Percentiles rank a stretch among this genome's conserved stretches.
phyloP scores from a whole-genome alignment of 352 stramenopile species.

The Phytophthora pseudosyringae region DNA sequence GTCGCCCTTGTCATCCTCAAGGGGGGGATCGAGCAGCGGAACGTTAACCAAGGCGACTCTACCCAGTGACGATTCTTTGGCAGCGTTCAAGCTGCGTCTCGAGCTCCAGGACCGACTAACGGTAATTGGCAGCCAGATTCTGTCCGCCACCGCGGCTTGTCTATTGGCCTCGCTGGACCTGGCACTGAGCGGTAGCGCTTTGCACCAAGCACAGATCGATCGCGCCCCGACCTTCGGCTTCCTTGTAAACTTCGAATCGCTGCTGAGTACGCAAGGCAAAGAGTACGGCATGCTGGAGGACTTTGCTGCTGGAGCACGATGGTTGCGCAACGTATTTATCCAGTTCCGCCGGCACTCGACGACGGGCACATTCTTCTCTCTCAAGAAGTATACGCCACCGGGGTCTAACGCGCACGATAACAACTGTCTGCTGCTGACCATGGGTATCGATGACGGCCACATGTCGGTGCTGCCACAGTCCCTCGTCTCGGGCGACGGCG shows the following conservation, averaged over 20 bases:
- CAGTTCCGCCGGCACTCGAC: slow-evolving; percentile 66
- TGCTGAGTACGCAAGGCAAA: slow-evolving; percentile 93
- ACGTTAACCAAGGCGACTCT: slow-evolving; percentile 23
- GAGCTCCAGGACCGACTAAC: slow-evolving; percentile 76
- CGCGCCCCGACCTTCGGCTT: slow-evolving; percentile 66
- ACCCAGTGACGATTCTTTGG: slow-evolving; percentile 47
- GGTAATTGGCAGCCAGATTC: slow-evolving; percentile 76
- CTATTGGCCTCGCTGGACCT: slow-evolving; percentile 74
- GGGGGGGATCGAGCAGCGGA: slow-evolving; percentile 5
- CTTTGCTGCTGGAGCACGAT: slow-evolving; percentile 82
- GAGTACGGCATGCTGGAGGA: slow-evolving; percentile 96
- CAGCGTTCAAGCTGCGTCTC: slow-evolving; percentile 67
- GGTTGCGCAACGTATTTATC: slow-evolving; percentile 81
- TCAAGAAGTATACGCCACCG: slow-evolving; percentile 65
- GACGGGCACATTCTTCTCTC: slow-evolving; percentile 53
- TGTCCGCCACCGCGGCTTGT: slow-evolving; percentile 74
- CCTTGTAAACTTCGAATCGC: slow-evolving; percentile 84
- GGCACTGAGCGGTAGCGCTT: slow-evolving; percentile 55
- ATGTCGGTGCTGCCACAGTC: slow-evolving; percentile 56
- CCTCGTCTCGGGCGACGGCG: slow-evolving; percentile 49
- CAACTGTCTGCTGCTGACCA: slow-evolving; percentile 67
- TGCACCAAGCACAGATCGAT: slow-evolving; percentile 65
- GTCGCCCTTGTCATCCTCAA: slow-evolving; percentile 36
- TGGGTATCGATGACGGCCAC: slow-evolving; percentile 62
- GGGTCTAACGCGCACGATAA: slow-evolving; percentile 37